A percentile compares a stretch with the other conserved stretches of the same genome.
Evolutionary conservation across 2,329 filamentous ascomycete genomes (phyloP).

Genomic region (Apiospora hydei): DNA sequence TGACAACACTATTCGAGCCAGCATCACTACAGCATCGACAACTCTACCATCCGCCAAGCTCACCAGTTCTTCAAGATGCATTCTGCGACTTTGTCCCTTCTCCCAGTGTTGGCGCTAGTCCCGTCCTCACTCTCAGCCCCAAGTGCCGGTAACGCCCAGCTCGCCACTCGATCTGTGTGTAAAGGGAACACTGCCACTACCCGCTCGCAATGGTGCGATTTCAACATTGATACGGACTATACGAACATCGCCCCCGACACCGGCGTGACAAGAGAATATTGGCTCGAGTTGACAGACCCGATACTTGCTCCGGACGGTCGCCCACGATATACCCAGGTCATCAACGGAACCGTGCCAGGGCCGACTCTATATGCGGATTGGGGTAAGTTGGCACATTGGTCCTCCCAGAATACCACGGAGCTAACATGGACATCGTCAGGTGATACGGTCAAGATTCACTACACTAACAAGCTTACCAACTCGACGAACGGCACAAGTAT

Average conservation of each 20-base stretch:
- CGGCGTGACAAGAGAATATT: conserved; percentile 48
- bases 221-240: conserved; percentile 46
- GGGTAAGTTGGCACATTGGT: conserved; percentile 39
- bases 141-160: too few relatives aligned
- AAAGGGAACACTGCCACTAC: not conserved
- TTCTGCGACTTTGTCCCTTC: not conserved
- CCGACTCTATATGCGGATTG: conserved; percentile 55
- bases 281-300: conserved; percentile 35
- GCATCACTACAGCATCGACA: not conserved
- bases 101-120: not conserved
- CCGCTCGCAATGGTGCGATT: conserved; percentile 45
- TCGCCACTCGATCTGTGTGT: not conserved
- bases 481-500: conserved; percentile 63
- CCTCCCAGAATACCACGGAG: too few relatives aligned
- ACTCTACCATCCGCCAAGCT: not conserved
- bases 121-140: not conserved
- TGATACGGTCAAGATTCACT: conserved; percentile 51
- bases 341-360: conserved; percentile 47
- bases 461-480: conserved; percentile 56
- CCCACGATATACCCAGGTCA: conserved; percentile 38
- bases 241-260: conserved; percentile 43
- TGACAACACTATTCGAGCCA: too few relatives aligned
- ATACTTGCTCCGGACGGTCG: conserved; percentile 45
- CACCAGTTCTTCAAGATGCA: not conserved
- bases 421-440: not conserved